Base-by-base conservation (phyloP, 1,284 basidiomycete species). In the Heliocybe sulcata region DNA sequence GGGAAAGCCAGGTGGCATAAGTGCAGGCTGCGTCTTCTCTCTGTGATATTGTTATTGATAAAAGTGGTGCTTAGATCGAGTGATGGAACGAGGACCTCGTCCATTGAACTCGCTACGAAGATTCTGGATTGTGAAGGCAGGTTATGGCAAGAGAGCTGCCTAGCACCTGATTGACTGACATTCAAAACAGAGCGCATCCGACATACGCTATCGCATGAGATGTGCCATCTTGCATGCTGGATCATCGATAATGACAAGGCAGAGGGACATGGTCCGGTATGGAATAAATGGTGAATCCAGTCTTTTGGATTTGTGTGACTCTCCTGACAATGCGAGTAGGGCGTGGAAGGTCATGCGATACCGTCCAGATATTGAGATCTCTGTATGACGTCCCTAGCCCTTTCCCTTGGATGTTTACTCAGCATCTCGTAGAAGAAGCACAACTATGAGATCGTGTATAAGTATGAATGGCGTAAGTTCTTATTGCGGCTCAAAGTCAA, bases 141-240 rank as follows among this genome's bases (percentile, higher is more conserved):
- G 69, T 52, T 9, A 52, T n/a, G 4, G 19, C 3, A 4, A 35
- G 45, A 49, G 25, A n/a, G 23, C 2, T 11, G 10, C 9, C 19
- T n/a, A 3, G 29, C 10, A 45, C 31, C 33, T 47, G 27, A 11
- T 42, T 42, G 12, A 35, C 38, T 51, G 11, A n/a, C n/a, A 19
- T 16, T 10, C 20, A 51, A 2, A 27, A 2, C 55, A 91, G 87
- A 87, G 55, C 81, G 89, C 23, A 83, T 94, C 38, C 73, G 82
- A 20, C 83, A 89, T 64, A 94, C 92, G 0, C 70, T 94, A 2
- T 81, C 87, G 26, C 91, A 94, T 62, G 92, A 94, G 67, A 90
- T 94, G 84, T 94, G 91, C 59, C 92, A 93, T 67, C 70, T 94
- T 26, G 90, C 90, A 3, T 83, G 81, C 55, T 94, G 92, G 91